Evolutionary conservation across 2,329 filamentous ascomycete genomes (phyloP).

Genomic region (Sclerotinia sclerotiorum): DNA sequence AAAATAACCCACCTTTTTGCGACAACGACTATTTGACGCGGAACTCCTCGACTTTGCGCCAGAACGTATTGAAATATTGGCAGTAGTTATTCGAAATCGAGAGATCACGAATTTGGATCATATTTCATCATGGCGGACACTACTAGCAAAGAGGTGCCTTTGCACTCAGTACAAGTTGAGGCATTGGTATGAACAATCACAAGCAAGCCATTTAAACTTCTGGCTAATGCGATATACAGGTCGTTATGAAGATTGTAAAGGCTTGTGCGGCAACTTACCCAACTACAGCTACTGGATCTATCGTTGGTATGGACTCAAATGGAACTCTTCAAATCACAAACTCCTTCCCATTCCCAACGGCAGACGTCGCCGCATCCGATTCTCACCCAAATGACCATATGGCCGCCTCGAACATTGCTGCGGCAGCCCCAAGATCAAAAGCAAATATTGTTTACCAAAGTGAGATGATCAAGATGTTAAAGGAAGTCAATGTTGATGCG

Average conservation of each 20-base stretch:
- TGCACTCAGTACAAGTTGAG: conserved; percentile 90
- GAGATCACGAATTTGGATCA: conserved; percentile 12
- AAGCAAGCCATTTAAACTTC: conserved; percentile 38
- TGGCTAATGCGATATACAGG: conserved; percentile 51
- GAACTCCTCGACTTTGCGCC: conserved; percentile 14
- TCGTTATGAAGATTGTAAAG: conserved; percentile 98
- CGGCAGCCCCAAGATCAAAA: conserved; percentile 89
- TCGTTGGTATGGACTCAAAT: conserved; percentile 90
- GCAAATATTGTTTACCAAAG: conserved; percentile 84
- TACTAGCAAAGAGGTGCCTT: conserved; percentile 62
- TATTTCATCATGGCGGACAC: conserved; percentile 56
- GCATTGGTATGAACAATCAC: conserved; percentile 68
- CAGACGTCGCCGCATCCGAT: conserved; percentile 68
- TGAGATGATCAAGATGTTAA: conserved; percentile 95
- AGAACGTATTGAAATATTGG: conserved; percentile 9
- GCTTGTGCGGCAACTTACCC: conserved; percentile 88
- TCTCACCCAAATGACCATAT: conserved; percentile 68
- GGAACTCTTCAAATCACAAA: conserved; percentile 88
- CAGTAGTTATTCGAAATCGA: not conserved
- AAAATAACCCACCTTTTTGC: conserved; percentile 24
- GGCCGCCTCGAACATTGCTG: conserved; percentile 69
- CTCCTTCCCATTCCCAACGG: conserved; percentile 86
- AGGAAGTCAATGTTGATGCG: conserved; percentile 97
- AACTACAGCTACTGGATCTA: conserved; percentile 81
- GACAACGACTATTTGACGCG: conserved; percentile 21